Evolutionary conservation across 139 green algal genomes (phyloP).

Genomic region (Nannochloris sp.): DNA sequence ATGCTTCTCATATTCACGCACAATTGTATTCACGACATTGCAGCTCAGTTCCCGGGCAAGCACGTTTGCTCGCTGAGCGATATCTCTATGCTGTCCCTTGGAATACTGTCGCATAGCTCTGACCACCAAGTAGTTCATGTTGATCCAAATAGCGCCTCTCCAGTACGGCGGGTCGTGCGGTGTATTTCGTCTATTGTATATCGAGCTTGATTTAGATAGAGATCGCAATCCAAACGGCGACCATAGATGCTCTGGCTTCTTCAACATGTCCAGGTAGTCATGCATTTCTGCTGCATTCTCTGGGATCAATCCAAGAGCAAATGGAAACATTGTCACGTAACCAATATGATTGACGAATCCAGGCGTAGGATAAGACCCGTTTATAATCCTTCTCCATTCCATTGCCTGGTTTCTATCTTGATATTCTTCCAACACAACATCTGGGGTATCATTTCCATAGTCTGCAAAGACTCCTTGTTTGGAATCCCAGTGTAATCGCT

Average conservation of each 20-base stretch:
- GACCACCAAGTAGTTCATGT: constrained; percentile 89
- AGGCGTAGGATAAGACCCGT: constrained; percentile 21
- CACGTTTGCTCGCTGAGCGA: constrained; percentile 17
- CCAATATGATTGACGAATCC: constrained; percentile 73
- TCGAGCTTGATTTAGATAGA: constrained; percentile 31
- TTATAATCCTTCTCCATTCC: neutral
- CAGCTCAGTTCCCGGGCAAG: constrained; percentile 43
- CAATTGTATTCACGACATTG: constrained; percentile 61
- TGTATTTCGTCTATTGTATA: constrained; percentile 82
- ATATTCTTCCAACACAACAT: constrained; percentile 30
- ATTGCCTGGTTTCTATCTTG: neutral
- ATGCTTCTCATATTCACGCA: constrained; percentile 49
- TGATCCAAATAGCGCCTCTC: constrained; percentile 85
- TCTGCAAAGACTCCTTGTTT: constrained; percentile 54
- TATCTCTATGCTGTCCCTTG: constrained; percentile 14
- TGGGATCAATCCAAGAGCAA: constrained; percentile 75
- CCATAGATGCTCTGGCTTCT: constrained; percentile 57
- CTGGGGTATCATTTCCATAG: constrained; percentile 85
- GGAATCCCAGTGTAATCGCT: constrained; percentile 61
- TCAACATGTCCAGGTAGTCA: constrained; percentile 49
- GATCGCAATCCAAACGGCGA: constrained; percentile 66
- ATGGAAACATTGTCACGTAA: constrained; percentile 87
- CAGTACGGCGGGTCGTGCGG: constrained; percentile 89
- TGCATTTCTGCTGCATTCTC: constrained; percentile 40
- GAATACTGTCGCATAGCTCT: constrained; percentile 45